Evolutionary conservation across 2,329 filamentous ascomycete species (phyloP).

Genomic region (Hypoxylon sp.): DNA sequence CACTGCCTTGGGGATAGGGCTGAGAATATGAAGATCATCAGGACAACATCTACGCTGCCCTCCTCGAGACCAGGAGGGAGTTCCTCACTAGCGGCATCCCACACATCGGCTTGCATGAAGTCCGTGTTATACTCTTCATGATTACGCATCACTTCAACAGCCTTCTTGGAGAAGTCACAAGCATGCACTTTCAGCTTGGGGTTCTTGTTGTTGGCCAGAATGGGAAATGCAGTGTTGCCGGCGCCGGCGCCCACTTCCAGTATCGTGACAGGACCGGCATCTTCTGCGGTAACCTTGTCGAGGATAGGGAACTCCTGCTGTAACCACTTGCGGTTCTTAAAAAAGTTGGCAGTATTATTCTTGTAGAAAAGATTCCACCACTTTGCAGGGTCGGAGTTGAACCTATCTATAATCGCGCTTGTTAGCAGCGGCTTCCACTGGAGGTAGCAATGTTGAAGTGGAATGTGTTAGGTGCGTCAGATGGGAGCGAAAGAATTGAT

Average conservation of each 20-base stretch:
- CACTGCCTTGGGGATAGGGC: conserved; percentile 89
- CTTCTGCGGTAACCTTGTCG: conserved; percentile 78
- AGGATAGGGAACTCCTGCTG: conserved; percentile 95
- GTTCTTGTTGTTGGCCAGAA: conserved; percentile 88
- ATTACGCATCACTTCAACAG: conserved; percentile 90
- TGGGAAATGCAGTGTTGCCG: conserved; percentile 95
- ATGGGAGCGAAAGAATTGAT: conserved; percentile 81
- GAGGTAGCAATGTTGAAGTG: conserved; percentile 25
- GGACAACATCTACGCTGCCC: conserved; percentile 88
- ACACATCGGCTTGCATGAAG: conserved; percentile 89
- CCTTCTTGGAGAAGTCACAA: conserved; percentile 96
- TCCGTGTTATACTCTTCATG: conserved; percentile 81
- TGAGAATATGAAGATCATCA: conserved; percentile 98
- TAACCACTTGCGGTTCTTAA: conserved; percentile 98
- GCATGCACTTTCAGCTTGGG: conserved; percentile 86
- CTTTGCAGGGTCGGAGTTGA: conserved; percentile 90
- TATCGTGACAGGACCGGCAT: conserved; percentile 78
- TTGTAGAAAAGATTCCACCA: conserved; percentile 99
- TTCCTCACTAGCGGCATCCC: conserved; percentile 83
- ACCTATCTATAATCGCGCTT: conserved; percentile 71
- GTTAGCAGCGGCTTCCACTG: conserved; percentile 58
- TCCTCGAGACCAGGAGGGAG: conserved; percentile 84
- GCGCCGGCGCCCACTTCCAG: conserved; percentile 96
- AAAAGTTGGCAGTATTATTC: conserved; percentile 97
- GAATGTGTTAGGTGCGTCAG: conserved; percentile 63